These are phyloP conservation scores for Podila epicladia DNA, from an alignment of 192 early-diverging fungal species.

Conservation along the genomic window DNA sequence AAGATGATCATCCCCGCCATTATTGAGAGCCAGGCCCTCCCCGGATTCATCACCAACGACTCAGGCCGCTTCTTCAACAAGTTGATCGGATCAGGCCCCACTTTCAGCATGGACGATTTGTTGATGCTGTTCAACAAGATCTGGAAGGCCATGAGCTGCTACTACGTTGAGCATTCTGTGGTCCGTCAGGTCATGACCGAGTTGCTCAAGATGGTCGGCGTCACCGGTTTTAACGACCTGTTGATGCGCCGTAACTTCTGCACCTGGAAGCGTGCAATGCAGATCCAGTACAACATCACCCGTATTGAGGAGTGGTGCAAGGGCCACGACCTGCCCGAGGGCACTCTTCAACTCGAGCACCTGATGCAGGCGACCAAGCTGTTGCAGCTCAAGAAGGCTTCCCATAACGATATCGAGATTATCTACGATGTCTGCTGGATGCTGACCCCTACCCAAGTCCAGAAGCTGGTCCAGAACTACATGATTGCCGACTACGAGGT, in stretches of 20 bases:
- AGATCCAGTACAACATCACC: constrained; percentile 99
- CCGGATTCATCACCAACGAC: constrained; percentile 94
- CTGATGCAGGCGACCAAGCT: constrained; percentile 97
- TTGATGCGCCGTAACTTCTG: constrained; percentile 99
- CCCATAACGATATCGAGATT: constrained; percentile 88
- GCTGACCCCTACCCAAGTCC: constrained; percentile 96
- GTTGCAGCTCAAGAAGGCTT: constrained; percentile 93
- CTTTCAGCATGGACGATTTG: constrained; percentile 95
- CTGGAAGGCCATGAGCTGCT: constrained; percentile 96
- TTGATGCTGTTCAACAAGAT: constrained; percentile 94
- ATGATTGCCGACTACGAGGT: constrained; percentile 97
- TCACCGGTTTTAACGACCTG: constrained; percentile 96
- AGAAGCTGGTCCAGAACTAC: constrained; percentile 96
- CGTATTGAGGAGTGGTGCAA: constrained; percentile 99
- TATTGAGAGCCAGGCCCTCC: constrained; percentile 94
- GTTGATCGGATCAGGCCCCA: constrained; percentile 79
- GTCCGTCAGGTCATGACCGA: constrained; percentile 95
- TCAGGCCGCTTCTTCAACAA: constrained; percentile 91
- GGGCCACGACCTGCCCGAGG: constrained; percentile 91
- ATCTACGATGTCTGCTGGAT: constrained; percentile 99
- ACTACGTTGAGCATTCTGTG: constrained; percentile 94
- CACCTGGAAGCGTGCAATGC: constrained; percentile 98
- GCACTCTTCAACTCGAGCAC: constrained; percentile 90
- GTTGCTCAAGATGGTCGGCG: constrained; percentile 94
- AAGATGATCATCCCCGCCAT: constrained; percentile 97